These are phyloP conservation scores for Fonsecaea pedrosoi DNA, from an alignment of 2,329 filamentous ascomycete genomes.

Conservation along the genomic window DNA sequence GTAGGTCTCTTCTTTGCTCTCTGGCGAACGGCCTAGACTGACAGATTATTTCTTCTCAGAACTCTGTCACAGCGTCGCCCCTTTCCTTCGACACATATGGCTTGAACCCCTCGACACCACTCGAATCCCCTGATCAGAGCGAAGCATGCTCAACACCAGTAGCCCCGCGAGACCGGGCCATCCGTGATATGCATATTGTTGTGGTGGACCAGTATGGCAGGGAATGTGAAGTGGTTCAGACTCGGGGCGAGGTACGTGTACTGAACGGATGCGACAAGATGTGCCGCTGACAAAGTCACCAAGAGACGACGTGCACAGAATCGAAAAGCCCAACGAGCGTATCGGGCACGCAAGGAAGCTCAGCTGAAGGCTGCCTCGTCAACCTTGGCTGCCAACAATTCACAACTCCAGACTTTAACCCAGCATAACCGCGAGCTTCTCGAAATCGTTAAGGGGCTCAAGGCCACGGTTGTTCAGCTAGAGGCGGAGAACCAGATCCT, in stretches of 20 bases:
- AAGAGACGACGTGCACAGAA: constrained; percentile 28
- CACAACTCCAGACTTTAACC: constrained; percentile 3
- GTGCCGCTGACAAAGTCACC: constrained; percentile 4
- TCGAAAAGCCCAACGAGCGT: constrained; percentile 35
- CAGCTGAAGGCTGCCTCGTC: constrained; percentile 25
- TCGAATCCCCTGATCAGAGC: neutral
- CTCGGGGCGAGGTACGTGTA: constrained; percentile 13
- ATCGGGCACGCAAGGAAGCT: constrained; percentile 36
- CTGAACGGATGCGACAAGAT: neutral
- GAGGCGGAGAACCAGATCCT: constrained; percentile 20
- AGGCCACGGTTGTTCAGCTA: constrained; percentile 1
- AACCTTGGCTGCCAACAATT: constrained; percentile 9
- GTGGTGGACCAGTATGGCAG: constrained; percentile 8
- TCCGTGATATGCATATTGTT: neutral
- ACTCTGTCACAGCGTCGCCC: neutral
- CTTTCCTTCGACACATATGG: neutral
- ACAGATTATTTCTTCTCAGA: neutral
- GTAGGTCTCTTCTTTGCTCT: neutral
- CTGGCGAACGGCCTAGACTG: neutral
- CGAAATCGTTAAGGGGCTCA: constrained; percentile 10
- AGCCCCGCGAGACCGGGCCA: neutral
- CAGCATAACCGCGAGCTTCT: constrained; percentile 11
- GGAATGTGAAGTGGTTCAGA: constrained; percentile 16
- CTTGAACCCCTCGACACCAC: neutral
- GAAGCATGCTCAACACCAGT: neutral